Conservation (phyloP, 805 yeast species). For the Saturnispora kantuleensis region DNA sequence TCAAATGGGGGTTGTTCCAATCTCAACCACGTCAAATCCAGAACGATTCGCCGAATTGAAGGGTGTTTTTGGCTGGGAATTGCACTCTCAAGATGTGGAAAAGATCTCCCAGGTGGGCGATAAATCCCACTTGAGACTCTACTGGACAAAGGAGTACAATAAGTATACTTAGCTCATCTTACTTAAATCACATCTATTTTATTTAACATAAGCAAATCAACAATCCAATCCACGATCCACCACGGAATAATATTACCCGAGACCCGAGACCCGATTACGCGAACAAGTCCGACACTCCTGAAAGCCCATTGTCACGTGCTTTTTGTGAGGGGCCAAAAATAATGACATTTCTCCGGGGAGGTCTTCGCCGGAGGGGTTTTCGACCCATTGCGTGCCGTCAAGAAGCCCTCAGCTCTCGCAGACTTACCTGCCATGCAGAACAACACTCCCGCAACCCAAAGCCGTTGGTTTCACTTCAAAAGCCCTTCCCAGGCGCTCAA, state of each 20-base stretch:
- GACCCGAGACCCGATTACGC: background rate
- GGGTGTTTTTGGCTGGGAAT: constrained; percentile 27
- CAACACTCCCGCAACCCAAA: too few species aligned
- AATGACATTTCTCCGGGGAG: constrained; percentile 1
- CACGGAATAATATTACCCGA: background rate
- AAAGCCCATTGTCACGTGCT: too few species aligned
- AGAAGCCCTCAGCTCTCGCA: too few species aligned
- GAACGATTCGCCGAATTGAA: constrained; percentile 30
- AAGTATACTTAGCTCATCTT: constrained; percentile 13
- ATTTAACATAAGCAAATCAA: too few species aligned
- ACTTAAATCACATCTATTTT: too few species aligned
- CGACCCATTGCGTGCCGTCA: background rate
- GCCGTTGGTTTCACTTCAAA: too few species aligned
- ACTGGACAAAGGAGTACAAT: constrained; percentile 22
- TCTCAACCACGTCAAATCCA: constrained; percentile 36
- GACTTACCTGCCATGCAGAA: too few species aligned
- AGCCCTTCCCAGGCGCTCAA: too few species aligned
- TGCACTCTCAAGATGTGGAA: constrained; percentile 23
- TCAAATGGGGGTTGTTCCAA: constrained; percentile 34
- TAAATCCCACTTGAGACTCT: constrained; percentile 21
- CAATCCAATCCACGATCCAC: too few species aligned
- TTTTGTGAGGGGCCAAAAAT: background rate
- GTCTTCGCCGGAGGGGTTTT: constrained; percentile 1
- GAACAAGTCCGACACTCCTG: background rate
- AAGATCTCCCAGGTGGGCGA: constrained; percentile 19